A percentile compares a stretch with the other conserved stretches of the same genome.
Evolutionary conservation across 1,139 yeast species (phyloP).

Genomic region (Blastobotrys elegans): DNA sequence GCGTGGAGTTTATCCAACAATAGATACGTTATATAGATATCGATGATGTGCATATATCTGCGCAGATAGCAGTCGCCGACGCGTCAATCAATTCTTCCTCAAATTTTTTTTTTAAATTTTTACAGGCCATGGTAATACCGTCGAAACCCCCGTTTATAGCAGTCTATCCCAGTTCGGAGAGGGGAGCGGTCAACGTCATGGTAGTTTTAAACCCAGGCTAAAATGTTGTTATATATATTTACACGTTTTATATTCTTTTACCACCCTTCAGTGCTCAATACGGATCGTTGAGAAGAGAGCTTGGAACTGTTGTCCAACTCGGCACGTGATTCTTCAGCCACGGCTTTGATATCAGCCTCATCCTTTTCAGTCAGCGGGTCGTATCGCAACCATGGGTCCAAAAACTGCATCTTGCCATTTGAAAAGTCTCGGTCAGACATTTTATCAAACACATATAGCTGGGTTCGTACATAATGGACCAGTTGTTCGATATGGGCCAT

Average conservation of each 20-base stretch:
- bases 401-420: constrained; percentile 79
- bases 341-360: constrained; percentile 16
- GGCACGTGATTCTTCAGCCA: constrained; percentile 18
- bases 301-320: constrained; percentile 6
- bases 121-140: too few species aligned
- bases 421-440: constrained; percentile 91
- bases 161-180: too few species aligned
- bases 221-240: neutral
- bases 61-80: too few species aligned
- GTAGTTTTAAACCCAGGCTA: neutral
- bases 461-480: constrained; percentile 83
- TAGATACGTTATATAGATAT: neutral
- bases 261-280: constrained; percentile 22
- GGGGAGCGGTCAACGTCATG: too few species aligned
- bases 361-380: constrained; percentile 50
- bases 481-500: constrained; percentile 80
- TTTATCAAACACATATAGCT: constrained; percentile 77
- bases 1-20: neutral
- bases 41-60: too few species aligned
- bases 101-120: too few species aligned
- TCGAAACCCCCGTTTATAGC: too few species aligned
- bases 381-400: constrained; percentile 78
- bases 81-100: too few species aligned
- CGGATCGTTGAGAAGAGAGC: constrained; percentile 19
- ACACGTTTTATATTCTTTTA: too few species aligned